A percentile compares a stretch with the other conserved stretches of the same genome.
These are phyloP conservation scores for Trypethelium eluteriae DNA, from an alignment of 495 filamentous ascomycete genomes.

Conservation along the genomic window DNA sequence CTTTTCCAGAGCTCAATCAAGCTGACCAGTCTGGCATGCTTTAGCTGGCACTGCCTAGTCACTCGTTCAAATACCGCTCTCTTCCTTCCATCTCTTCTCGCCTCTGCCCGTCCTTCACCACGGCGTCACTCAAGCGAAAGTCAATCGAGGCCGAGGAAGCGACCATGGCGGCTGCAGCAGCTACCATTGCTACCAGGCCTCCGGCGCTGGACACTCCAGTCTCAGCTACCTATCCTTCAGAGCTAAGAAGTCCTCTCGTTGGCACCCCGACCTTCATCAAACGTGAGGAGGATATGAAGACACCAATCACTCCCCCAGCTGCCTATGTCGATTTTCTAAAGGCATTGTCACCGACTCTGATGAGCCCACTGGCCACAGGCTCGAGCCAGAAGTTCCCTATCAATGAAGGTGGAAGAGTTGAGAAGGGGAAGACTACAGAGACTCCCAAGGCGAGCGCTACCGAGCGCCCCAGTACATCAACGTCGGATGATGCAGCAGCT, in stretches of 20 bases:
- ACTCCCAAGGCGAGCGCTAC: not conserved
- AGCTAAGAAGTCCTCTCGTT: conserved; percentile 54
- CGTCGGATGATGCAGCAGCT: not conserved
- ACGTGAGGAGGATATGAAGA: conserved; percentile 50
- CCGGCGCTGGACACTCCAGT: conserved; percentile 63
- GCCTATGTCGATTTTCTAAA: conserved; percentile 92
- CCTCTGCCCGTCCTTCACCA: conserved; percentile 11
- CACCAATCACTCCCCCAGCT: conserved; percentile 84
- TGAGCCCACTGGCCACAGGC: conserved; percentile 36
- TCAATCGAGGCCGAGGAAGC: conserved; percentile 8
- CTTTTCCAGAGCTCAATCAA: not conserved
- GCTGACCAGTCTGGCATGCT: not conserved
- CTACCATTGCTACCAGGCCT: conserved; percentile 11
- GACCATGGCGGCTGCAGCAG: conserved; percentile 4
- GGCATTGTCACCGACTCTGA: conserved; percentile 59
- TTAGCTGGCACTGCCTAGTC: conserved; percentile 7
- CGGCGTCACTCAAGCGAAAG: conserved; percentile 11
- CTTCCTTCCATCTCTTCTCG: conserved; percentile 12
- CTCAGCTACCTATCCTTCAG: conserved; percentile 70
- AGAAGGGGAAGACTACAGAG: not conserved
- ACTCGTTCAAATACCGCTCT: conserved; percentile 6
- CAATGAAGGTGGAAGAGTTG: not conserved
- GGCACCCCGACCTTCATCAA: conserved; percentile 45
- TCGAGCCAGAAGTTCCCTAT: conserved; percentile 23
- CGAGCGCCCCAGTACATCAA: not conserved